Base-by-base conservation (phyloP, 1,284 basidiomycete genomes). In the Apiotrichum montevideense region DNA sequence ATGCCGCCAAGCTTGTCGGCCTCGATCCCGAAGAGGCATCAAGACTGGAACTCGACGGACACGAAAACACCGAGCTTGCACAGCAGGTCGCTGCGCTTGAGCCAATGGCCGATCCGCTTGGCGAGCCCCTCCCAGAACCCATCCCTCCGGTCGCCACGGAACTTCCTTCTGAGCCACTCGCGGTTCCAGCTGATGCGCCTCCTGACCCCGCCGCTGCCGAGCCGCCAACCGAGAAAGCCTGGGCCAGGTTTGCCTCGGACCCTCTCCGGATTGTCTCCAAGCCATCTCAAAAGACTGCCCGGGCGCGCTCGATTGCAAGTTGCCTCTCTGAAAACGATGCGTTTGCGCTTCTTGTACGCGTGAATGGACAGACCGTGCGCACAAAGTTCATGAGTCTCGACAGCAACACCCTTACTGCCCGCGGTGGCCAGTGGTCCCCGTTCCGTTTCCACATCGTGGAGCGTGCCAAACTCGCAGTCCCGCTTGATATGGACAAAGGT, bases 231-330 rank as follows among this genome's bases (percentile, higher is more conserved):
- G 45, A 46, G 33, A 46, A 58, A 58, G 76, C 87, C 50, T 96
- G 92, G 91, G 90, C 89, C 6, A 85, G 87, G 33, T 93, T 97
- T 79, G 85, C 90, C 73, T 96, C 90, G 33, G 86, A 88, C 43
- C 89, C 90, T 48, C 87, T 97, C 66, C 87, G 87, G 45, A 91
- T 96, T 78, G 94, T 97, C 70, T 96, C 93, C 67, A 97, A 97
- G 76, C 93, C 93, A 35, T 94, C 91, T 48, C 92, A 94, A 81
- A 95, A 95, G 82, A 95, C 92, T 1, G 90, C 90, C 58, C 95
- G 95, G 79, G 93, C 93, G 62, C 86, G 92, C 70, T 93, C 92
- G 71, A 88, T 93, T 68, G 86, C 88, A 9, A 92, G 88, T 14
- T 94, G 92, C 77, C 89, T 97, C 68, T 83, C 91, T 55, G 86